Evolutionary conservation across 116 monocot genomes (phyloP).

Genomic region (Trichopus zeylanicus): DNA sequence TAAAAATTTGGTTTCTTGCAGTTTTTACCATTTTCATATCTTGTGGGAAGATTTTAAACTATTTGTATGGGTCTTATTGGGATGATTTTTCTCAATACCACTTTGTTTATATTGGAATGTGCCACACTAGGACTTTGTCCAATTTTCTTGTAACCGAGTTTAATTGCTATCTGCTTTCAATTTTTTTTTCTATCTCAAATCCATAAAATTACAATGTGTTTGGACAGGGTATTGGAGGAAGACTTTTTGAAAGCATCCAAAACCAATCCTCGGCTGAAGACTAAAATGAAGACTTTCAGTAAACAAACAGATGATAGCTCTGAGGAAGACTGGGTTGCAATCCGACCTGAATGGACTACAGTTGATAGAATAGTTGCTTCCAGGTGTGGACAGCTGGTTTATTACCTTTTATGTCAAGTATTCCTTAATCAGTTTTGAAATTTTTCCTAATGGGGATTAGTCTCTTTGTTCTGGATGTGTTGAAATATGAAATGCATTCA

Average conservation of each 20-base stretch:
- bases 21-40: not conserved
- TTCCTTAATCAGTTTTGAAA: not conserved
- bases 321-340: conserved; percentile 80
- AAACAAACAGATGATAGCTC: conserved; percentile 60
- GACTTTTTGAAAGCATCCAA: conserved; percentile 80
- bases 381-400: conserved; percentile 31
- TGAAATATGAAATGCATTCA: too few species aligned
- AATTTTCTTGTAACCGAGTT: not conserved
- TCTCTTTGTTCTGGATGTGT: too few species aligned
- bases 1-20: not conserved
- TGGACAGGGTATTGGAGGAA: conserved; percentile 67
- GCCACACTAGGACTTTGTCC: not conserved
- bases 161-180: not conserved
- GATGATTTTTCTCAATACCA: not conserved
- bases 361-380: conserved; percentile 82
- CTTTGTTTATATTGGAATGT: not conserved
- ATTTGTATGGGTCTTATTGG: not conserved
- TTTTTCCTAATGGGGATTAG: too few species aligned
- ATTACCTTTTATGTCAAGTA: not conserved
- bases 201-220: not conserved
- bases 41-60: not conserved
- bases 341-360: conserved; percentile 95
- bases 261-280: conserved; percentile 69
- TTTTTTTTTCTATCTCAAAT: conserved; percentile 1
- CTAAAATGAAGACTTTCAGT: conserved; percentile 61